Percentiles rank a stretch among this genome's conserved stretches.
These are phyloP conservation scores for Wallacemonas collosoma DNA, from an alignment of 208 protist genomes.

Conservation along the genomic window DNA sequence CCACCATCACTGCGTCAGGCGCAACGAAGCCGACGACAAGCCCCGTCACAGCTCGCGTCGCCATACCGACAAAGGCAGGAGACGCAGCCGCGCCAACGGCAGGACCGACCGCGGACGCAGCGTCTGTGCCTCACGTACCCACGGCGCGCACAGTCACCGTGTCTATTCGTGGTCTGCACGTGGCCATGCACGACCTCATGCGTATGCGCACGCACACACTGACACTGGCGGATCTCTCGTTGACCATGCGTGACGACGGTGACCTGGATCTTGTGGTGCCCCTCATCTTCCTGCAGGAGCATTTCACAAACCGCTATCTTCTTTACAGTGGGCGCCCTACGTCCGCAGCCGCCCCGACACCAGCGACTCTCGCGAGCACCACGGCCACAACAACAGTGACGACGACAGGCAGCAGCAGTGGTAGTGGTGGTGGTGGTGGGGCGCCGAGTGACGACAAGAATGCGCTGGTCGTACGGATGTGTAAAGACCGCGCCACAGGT, in stretches of 20 bases:
- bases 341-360: neutral
- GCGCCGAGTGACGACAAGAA: conserved; percentile 21
- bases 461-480: neutral
- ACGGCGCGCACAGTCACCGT: conserved; percentile 45
- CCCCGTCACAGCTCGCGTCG: neutral
- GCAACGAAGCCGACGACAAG: neutral
- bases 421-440: too few species aligned
- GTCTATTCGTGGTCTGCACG: conserved; percentile 42
- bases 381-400: conserved; percentile 33
- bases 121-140: neutral
- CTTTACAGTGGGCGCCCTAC: conserved; percentile 34
- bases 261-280: conserved; percentile 45
- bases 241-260: conserved; percentile 36
- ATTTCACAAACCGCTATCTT: conserved; percentile 59
- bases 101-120: neutral
- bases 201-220: conserved; percentile 71
- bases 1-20: neutral
- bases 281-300: conserved; percentile 52
- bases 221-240: conserved; percentile 34
- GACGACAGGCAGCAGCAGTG: neutral
- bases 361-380: conserved; percentile 7
- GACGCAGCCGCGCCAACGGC: neutral
- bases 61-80: neutral
- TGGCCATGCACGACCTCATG: conserved; percentile 64
- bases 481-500: neutral